Evolutionary conservation across 2,329 filamentous ascomycete genomes (phyloP), one percentile per base, ranked within the genome.

Genomic region (Phyllosticta citriasiana): DNA sequence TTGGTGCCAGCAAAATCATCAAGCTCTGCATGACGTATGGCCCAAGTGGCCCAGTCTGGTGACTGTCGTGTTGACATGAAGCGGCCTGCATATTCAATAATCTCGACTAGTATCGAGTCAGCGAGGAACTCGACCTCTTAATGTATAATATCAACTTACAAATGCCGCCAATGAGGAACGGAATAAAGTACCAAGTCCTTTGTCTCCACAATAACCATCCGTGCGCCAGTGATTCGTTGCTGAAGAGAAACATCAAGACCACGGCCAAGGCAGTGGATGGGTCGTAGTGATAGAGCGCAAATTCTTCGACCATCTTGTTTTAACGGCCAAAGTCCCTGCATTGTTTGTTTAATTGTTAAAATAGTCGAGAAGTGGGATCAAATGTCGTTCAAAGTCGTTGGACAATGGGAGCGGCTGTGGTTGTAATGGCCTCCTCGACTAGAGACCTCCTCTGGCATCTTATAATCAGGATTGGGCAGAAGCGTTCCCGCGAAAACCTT

Each of bases 171-270:
- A 83, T 68, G 5, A 79, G 63, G 56, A 83, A 78, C 0, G 81
- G 77, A 2, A 79, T 77, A 65, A 81, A 78, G 67, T 79, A 83
- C 77, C 78, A 82, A 1, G 77, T 77, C 33, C 74, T 69, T 1
- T 72, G 71, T 16, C 66, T 67, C 33, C 75, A 24, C 22, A 80
- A 64, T 50, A 76, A 72, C 47, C 67, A 73, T 19, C 67, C 56
- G 62, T 81, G 79, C 0, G 72, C 55, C 1, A 67, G 24, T 0
- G 77, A 72, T 16, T 64, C 55, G 22, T 67, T 19, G 47, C 63
- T 59, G 65, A 73, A 73, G 35, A 70, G 64, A 19, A 72, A 57
- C 58, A 66, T 60, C 64, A 72, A 71, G 56, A 71, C 66, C 53
- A 69, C 62, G 8, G 70, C 69, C 27, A 66, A 67, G 2, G 65